A percentile compares a stretch with the other conserved stretches of the same genome.
These are phyloP conservation scores for Mycena leptocephala DNA, from an alignment of 768 basidiomycete genomes.

Conservation along the genomic window DNA sequence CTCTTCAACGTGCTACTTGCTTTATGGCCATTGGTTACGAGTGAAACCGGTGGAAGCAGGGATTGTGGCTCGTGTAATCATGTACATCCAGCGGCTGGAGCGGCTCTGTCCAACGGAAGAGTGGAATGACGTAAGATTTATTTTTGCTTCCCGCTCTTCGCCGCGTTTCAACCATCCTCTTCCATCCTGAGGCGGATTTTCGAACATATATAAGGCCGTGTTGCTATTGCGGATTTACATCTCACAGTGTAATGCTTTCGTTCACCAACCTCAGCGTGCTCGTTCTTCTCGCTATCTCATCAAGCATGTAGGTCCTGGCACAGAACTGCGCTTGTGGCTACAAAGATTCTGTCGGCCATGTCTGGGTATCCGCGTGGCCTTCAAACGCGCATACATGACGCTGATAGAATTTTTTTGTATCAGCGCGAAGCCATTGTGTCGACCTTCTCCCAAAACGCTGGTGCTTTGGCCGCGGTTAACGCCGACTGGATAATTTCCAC, in stretches of 20 bases:
- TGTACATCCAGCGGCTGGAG: not conserved
- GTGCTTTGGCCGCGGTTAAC: constrained; percentile 30
- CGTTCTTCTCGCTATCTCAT: not conserved
- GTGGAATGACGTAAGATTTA: not conserved
- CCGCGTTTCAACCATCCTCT: no score
- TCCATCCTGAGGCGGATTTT: no score
- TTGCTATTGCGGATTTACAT: no score
- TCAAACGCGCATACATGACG: no score
- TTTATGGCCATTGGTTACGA: not conserved
- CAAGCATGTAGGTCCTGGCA: constrained; percentile 16
- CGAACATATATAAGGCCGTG: no score
- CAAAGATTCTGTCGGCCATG: constrained; percentile 29
- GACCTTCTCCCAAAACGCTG: constrained; percentile 29
- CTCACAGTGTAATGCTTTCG: no score
- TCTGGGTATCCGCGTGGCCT: constrained; percentile 22
- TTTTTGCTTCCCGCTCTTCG: no score
- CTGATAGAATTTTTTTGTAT: not conserved
- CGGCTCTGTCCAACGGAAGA: not conserved
- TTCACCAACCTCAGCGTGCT: no score
- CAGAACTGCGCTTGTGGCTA: constrained; percentile 35
- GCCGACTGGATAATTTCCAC: constrained; percentile 29
- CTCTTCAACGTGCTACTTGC: not conserved
- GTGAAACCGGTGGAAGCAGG: not conserved
- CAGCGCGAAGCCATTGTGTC: constrained; percentile 33
- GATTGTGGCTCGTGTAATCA: not conserved